Evolutionary conservation across 805 yeast species (phyloP), one percentile per base, ranked within the genome.

Genomic region (Starmerella bombicola): DNA sequence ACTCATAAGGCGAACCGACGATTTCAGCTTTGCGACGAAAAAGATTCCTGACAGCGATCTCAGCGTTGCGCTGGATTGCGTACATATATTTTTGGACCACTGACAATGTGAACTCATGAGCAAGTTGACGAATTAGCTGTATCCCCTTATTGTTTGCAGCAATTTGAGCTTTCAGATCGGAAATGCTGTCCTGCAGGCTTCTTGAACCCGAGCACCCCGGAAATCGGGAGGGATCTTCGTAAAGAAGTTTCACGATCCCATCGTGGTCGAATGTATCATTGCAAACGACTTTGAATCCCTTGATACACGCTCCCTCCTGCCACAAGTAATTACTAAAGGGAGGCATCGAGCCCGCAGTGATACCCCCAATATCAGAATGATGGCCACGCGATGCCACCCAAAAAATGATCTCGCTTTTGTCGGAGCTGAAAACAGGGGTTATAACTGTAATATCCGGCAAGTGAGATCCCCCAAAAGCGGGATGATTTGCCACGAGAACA

Each of bases 351-450:
- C 96, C 96, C 1, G 96, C 94, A 26, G 83, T 62, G 43, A 79
- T 73, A 12, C 94, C 93, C 15, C 97, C 96, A 55, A 88, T 86
- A 60, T 86, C 97, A 5, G 95, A 86, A 62, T 88, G 97, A 61
- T 86, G 97, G 2, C 95, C 96, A 49, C 97, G 69, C 0, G 94
- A 78, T 0, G 96, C 97, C 12, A 83, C 85, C 67, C 83, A 86
- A 58, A 86, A 86, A 21, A 84, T 72, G 26, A 83, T 69, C n/a
- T 49, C 54, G 5, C 66, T 70, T 32, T 63, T 67, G 4, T 24
- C 37, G 2, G 42, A 35, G n/a, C 73, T 66, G 55, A 83, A 80
- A 1, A 86, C 85, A 0, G 97, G 97, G 0, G 95, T 81, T 33
- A 88, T 77, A 10, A 86, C 93, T 0, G 96, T 86, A 48, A 86